Evolutionary conservation across 2,329 filamentous ascomycete genomes (phyloP), one percentile per base, ranked within the genome.

Genomic region (Knufia petricola): DNA sequence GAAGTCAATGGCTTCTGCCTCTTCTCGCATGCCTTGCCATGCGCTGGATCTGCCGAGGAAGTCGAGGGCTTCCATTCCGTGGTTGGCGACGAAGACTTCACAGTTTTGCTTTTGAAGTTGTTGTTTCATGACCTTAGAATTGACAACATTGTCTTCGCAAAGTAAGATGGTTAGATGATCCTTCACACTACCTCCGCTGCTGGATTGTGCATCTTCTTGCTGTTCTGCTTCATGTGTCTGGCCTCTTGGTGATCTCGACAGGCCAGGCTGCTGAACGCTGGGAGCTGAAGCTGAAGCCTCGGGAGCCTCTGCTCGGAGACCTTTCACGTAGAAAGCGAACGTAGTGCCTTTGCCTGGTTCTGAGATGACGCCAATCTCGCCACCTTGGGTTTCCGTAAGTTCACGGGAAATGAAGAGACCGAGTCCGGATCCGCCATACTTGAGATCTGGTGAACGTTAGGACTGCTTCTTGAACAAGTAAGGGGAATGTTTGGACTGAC

Each of bases 331-430:
- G 58, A 79, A 78, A 1, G 72, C 74, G 55, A 79, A 79, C 0
- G 72, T 78, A 53, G 72, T 76, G 10, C 76, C 75, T 40, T 71
- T 37, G 4, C 34, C 67, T 2, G 72, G 74, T 34, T 73, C 66
- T 2, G 72, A 75, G 17, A 70, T 68, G 0, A 89, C 81, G 1
- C 85, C 85, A 37, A 90, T 88, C 53, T 85, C 80, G 2, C 86
- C 85, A n/a, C 84, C 84, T 62, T 88, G 85, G 9, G 88, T 69
- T 60, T 90, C 85, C 0, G 83, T 85, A 12, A 90, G 72, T 47
- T 85, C 78, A 17, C 84, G 76, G 31, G 81, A 85, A 54, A 90
- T 88, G 63, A 87, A 89, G 0, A 90, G 69, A 0, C 86, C 85
- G 1, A 90, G 72, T 0, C 86, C 85, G 0, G 81, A 85, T 0